Percentiles rank a stretch among this genome's conserved stretches.
phyloP scores from a whole-genome alignment of 495 filamentous ascomycete species.

The Cercophora scortea region DNA sequence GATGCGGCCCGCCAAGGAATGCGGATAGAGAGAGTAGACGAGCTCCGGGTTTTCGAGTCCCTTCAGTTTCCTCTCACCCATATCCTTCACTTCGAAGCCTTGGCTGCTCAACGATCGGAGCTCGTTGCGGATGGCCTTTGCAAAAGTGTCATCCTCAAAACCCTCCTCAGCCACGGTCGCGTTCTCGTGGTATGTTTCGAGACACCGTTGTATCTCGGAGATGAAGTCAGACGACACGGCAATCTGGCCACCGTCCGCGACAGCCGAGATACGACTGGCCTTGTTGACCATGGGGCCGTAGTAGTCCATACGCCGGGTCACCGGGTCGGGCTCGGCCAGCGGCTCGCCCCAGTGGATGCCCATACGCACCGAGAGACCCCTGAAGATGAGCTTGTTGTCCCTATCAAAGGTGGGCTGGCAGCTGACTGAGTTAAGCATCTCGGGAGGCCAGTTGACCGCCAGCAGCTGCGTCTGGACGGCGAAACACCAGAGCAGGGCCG shows the following conservation, averaged over 20 bases:
- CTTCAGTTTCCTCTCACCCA: constrained; percentile 89
- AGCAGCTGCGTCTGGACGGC: constrained; percentile 83
- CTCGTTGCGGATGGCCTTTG: constrained; percentile 73
- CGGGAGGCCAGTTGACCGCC: constrained; percentile 83
- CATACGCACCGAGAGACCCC: constrained; percentile 92
- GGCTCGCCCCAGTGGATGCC: constrained; percentile 92
- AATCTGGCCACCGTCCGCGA: constrained; percentile 96
- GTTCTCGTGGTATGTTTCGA: constrained; percentile 73
- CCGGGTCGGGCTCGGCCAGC: constrained; percentile 89
- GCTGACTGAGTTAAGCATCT: constrained; percentile 79
- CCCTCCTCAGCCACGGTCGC: constrained; percentile 61
- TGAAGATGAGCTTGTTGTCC: constrained; percentile 84
- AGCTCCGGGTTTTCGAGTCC: constrained; percentile 96
- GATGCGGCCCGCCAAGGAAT: constrained; percentile 73
- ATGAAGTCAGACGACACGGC: constrained; percentile 96
- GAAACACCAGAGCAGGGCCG: constrained; percentile 91
- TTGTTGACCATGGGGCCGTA: constrained; percentile 99
- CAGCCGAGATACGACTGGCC: constrained; percentile 82
- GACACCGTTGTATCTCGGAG: constrained; percentile 83
- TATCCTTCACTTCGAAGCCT: constrained; percentile 94
- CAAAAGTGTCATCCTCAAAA: constrained; percentile 62
- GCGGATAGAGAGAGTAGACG: constrained; percentile 88
- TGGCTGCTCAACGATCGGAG: constrained; percentile 79
- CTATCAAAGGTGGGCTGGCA: constrained; percentile 75
- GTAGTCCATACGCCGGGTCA: constrained; percentile 98